Percentiles rank a stretch among this genome's conserved stretches.
Conservation (phyloP, 805 yeast species). For the Lipomyces chichibuensis region DNA sequence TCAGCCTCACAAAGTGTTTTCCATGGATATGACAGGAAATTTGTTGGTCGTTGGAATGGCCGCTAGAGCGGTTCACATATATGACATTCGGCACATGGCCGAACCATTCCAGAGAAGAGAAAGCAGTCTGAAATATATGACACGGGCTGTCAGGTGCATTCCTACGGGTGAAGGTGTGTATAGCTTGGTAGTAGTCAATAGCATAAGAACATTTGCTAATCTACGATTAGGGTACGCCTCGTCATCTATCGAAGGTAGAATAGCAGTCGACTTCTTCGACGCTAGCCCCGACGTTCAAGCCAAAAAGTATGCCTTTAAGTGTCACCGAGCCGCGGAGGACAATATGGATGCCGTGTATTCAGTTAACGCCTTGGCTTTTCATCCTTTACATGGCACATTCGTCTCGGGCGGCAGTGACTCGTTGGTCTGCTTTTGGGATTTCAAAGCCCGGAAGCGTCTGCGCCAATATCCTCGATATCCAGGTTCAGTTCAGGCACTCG, state of each 20-base stretch:
- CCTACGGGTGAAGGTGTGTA: slow-evolving; percentile 59
- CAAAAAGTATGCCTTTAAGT: slow-evolving; percentile 74
- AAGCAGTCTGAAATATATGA: slow-evolving; percentile 68
- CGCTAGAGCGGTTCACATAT: slow-evolving; percentile 57
- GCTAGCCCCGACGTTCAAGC: slow-evolving; percentile 49
- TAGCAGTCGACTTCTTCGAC: slow-evolving; percentile 69
- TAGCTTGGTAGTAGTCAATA: background rate
- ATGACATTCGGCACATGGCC: slow-evolving; percentile 55
- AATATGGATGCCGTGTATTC: slow-evolving; percentile 56
- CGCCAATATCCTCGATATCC: slow-evolving; percentile 47
- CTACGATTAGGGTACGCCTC: slow-evolving; percentile 48
- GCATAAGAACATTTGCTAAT: background rate
- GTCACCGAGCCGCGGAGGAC: slow-evolving; percentile 61
- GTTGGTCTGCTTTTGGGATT: slow-evolving; percentile 56
- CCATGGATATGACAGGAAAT: slow-evolving; percentile 59
- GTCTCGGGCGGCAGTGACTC: slow-evolving; percentile 61
- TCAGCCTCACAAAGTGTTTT: slow-evolving; percentile 57
- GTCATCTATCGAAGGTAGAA: slow-evolving; percentile 80
- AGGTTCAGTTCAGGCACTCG: slow-evolving; percentile 51
- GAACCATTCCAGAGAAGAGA: slow-evolving; percentile 58
- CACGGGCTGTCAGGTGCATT: slow-evolving; percentile 57
- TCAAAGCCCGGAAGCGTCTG: slow-evolving; percentile 50
- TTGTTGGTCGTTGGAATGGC: slow-evolving; percentile 59
- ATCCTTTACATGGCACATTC: slow-evolving; percentile 47
- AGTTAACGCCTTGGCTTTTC: slow-evolving; percentile 54